Evolutionary conservation across 2,329 filamentous ascomycete genomes (phyloP), one percentile per base, ranked within the genome.

Genomic region (Dendryphion nanum): DNA sequence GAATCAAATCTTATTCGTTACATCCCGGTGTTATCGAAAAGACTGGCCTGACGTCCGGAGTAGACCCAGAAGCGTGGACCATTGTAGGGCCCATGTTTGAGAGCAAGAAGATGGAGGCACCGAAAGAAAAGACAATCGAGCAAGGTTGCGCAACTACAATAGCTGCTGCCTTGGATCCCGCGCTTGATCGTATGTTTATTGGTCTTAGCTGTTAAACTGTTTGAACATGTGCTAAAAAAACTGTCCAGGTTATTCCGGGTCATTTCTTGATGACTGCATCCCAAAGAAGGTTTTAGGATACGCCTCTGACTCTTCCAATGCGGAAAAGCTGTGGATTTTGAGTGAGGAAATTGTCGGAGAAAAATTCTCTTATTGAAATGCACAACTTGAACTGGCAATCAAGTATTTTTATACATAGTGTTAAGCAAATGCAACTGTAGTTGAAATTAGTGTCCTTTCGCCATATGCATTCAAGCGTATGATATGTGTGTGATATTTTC

Each of bases 311-410:
- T 15, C 12, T 8, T 29, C 30, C 4, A 35, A 39, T 29, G 36
- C 33, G 6, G 31, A 39, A 17, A 39, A 33, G 36, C 20, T 39
- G 10, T 39, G 30, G 31, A 26, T 12, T 4, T 17, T 42, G 31
- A 42, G 35, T 20, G 40, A 35, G 36, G 33, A 33, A 20, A 19
- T 42, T 14, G 40, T 39, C 5, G 40, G 40, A 8, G 17, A 38
- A 16, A 35, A 30, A 19, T 42, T 42, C 23, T n/a, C 15, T 15
- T 30, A 17, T 8, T 30, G 15, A n/a, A n/a, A n/a, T n/a, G n/a
- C n/a, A n/a, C n/a, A n/a, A n/a, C n/a, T n/a, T n/a, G n/a, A n/a
- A n/a, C n/a, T n/a, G n/a, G n/a, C n/a, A n/a, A n/a, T n/a, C n/a
- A n/a, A n/a, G n/a, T n/a, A n/a, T n/a, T n/a, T n/a, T n/a, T n/a